A percentile compares a stretch with the other conserved stretches of the same genome.
phyloP scores from a whole-genome alignment of 2,329 filamentous ascomycete species.

The Penicillium griseofulvum region DNA sequence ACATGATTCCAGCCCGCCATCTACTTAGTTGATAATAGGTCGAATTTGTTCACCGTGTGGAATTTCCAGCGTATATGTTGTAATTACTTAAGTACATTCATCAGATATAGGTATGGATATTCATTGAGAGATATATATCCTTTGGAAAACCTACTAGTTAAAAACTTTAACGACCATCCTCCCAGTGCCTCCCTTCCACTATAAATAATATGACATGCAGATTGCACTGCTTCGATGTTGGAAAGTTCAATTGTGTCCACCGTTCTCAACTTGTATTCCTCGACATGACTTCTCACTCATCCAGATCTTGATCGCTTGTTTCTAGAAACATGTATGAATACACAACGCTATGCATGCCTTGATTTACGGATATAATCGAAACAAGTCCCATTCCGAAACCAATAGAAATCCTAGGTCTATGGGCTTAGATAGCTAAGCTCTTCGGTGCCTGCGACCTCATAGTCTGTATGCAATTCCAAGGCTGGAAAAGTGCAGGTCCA shows the following conservation, averaged over 20 bases:
- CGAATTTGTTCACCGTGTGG: neutral
- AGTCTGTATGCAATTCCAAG: too few relatives aligned
- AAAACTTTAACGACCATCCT: constrained; percentile 43
- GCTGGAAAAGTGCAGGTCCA: neutral
- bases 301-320: constrained; percentile 44
- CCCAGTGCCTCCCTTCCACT: constrained; percentile 46
- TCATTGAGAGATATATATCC: neutral
- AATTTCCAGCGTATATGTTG: neutral
- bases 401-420: constrained; percentile 27
- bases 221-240: constrained; percentile 46
- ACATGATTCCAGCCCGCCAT: neutral
- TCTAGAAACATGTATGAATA: constrained; percentile 49
- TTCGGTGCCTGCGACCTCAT: too few relatives aligned
- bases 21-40: neutral
- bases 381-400: constrained; percentile 24
- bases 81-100: neutral
- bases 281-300: constrained; percentile 43
- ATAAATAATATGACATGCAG: constrained; percentile 43
- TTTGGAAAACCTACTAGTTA: neutral
- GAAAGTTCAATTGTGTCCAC: constrained; percentile 45
- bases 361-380: constrained; percentile 42
- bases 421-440: neutral
- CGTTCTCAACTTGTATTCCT: constrained; percentile 44
- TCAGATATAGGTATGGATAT: too few relatives aligned
- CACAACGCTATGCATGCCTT: constrained; percentile 46